Evolutionary conservation across 2,329 filamentous ascomycete species (phyloP), one percentile per base, ranked within the genome.

Genomic region (Arthrinium puccinioides): DNA sequence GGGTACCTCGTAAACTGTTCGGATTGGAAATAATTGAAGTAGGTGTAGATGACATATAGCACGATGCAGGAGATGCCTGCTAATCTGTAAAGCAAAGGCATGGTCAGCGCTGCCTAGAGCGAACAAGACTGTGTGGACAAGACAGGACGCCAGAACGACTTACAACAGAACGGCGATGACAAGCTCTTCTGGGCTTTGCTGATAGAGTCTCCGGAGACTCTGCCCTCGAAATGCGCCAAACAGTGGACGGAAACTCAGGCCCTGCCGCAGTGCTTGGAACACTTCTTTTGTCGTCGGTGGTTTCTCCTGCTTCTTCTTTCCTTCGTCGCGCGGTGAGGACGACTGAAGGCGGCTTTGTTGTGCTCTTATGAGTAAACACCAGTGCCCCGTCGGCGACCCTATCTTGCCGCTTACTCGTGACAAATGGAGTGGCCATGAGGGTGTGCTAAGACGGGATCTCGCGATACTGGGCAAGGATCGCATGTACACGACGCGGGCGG

Each of bases 1-100:
- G 86, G 86, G 54, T 71, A 78, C 41, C 62, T 65, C 35, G 71
- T 76, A 49, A 77, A 74, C 40, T 76, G 67, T 20, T 61, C 53
- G 37, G 69, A 65, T 50, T 76, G 69, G 54, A 77, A 78, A 46
- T 73, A 73, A 45, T 62, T 62, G 44, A 74, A 70, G 58, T 76
- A 77, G 33, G 68, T 55, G 42, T 59, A 61, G 24, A 58, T 44
- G 18, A 61, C 55, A 47, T 68, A 70, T 19, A 50, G 52, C 8
- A 56, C 43, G n/a, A 61, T 49, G 29, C 51, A 55, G 14, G 53
- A 47, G 9, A 55, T 44, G 10, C 46, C 55, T 7, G 49, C 51
- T 21, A 70, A 52, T 21, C 67, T 70, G 47, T 14, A 9, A 30
- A 30, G n/a, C 11, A 19, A 11, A n/a, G n/a, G n/a, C n/a, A 16